Base-by-base conservation (phyloP, 495 filamentous ascomycete species). In the Hypoxylon cercidicola region DNA sequence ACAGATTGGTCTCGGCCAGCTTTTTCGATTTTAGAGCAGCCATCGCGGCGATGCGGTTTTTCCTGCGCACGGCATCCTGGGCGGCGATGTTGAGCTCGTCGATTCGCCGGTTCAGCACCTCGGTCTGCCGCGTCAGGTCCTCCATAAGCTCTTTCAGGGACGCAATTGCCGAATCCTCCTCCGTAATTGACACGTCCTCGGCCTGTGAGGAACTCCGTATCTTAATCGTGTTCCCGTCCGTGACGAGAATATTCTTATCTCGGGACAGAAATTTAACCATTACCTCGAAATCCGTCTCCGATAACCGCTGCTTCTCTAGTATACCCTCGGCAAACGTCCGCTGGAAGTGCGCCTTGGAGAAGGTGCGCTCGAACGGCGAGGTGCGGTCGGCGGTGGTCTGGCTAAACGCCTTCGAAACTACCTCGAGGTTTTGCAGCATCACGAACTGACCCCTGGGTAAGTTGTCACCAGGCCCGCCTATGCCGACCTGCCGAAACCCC, bases 21-120 rank as follows among this genome's bases (percentile, higher is more conserved):
- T 95, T 97, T 76, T 91, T 97, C 0, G 86, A 90, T 34, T 87
- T 87, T n/a, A 99, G 80, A 0, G 92, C 87, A 0, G 89, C 85
- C 2, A 93, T 78, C 5, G 95, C 95, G 0, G 87, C 82, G 6
- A 88, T 75, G n/a, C 84, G 79, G 73, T 95, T 92, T 64, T 92
- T 90, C 9, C 82, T 80, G 1, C 74, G 72, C 2, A 97, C 83
- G 0, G 91, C 91, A 9, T 81, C 78, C 35, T 88, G 88, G 0
- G 92, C 93, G 10, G 86, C 84, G 1, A 73, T 59, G 16, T 81
- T 78, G 6, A 97, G 79, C 30, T 81, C 77, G 5, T 85, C 82
- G 18, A 93, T 80, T 6, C 82, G 79, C 9, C 75, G 71, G 21
- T 72, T 77, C 1, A 91, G 72, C 0, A 79, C 66, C 23, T 70